Evolutionary conservation across 192 early-diverging fungal genomes (phyloP).

Genomic region (Podila verticillata): DNA sequence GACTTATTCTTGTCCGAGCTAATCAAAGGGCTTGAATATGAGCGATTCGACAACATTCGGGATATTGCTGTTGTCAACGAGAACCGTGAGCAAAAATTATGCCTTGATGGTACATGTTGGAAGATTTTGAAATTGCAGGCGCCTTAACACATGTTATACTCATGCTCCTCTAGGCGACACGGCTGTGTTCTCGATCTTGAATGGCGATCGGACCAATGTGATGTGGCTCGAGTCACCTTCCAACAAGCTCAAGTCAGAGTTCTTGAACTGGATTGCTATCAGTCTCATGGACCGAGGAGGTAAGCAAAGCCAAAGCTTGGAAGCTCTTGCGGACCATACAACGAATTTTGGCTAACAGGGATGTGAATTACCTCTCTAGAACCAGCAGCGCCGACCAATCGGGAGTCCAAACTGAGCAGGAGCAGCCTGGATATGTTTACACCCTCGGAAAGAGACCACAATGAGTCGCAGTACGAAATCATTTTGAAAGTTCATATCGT

Average conservation of each 20-base stretch:
- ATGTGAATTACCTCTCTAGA: no score
- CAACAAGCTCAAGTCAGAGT: constrained; percentile 39
- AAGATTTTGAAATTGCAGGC: not conserved
- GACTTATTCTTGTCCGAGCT: constrained; percentile 26
- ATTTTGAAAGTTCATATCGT: not conserved
- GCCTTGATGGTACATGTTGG: not conserved
- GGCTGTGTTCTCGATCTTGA: constrained; percentile 25
- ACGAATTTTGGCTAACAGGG: not conserved
- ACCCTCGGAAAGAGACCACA: not conserved
- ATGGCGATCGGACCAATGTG: constrained; percentile 30
- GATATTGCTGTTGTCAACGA: constrained; percentile 23
- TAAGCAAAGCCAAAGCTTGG: not conserved
- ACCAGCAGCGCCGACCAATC: not conserved
- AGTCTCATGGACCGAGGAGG: constrained; percentile 25
- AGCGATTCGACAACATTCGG: constrained; percentile 16
- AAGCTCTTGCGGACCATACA: no score
- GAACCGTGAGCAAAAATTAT: constrained; percentile 12
- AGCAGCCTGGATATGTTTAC: not conserved
- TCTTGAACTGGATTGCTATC: constrained; percentile 29
- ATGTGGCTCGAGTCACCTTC: constrained; percentile 48
- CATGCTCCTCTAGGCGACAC: constrained; percentile 4
- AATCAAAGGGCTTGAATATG: constrained; percentile 20
- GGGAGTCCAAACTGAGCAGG: not conserved
- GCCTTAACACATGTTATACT: not conserved
- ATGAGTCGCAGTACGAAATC: not conserved